Percentiles rank a stretch among this genome's conserved stretches.
Evolutionary conservation across 208 protist species (phyloP).

Genomic region (Endotrypanum monterogeii): DNA sequence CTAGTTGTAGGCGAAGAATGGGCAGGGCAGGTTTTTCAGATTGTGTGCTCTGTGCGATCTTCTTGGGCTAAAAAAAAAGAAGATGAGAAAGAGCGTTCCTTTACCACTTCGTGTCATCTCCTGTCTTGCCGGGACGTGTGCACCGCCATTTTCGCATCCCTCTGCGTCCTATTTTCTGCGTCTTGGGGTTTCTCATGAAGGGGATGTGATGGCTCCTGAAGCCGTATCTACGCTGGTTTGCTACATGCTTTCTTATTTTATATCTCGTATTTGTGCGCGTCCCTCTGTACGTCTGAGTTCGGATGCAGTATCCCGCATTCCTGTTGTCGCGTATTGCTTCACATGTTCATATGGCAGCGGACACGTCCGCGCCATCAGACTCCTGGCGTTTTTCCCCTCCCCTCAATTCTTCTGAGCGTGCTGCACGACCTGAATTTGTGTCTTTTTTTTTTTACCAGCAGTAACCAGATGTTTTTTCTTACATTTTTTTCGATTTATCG

Average conservation of each 20-base stretch:
- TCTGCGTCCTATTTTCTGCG: not conserved
- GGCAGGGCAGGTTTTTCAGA: not conserved
- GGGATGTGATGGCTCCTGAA: not conserved
- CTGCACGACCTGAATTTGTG: too few relatives aligned
- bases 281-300: not conserved
- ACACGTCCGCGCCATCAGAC: too few relatives aligned
- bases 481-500: too few relatives aligned
- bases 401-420: too few relatives aligned
- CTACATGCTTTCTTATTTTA: not conserved
- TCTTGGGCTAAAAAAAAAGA: constrained; percentile 2
- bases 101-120: not conserved
- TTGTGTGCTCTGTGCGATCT: not conserved
- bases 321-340: too few relatives aligned
- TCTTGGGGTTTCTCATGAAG: not conserved
- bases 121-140: not conserved
- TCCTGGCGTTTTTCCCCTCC: too few relatives aligned
- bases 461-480: too few relatives aligned
- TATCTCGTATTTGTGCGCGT: not conserved
- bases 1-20: too few relatives aligned
- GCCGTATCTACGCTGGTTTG: not conserved
- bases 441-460: too few relatives aligned
- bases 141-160: not conserved
- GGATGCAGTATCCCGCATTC: too few relatives aligned
- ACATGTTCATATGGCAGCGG: too few relatives aligned
- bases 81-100: not conserved